Evolutionary conservation across 2,329 filamentous ascomycete species (phyloP).

Genomic region (Didymella arachidicola): DNA sequence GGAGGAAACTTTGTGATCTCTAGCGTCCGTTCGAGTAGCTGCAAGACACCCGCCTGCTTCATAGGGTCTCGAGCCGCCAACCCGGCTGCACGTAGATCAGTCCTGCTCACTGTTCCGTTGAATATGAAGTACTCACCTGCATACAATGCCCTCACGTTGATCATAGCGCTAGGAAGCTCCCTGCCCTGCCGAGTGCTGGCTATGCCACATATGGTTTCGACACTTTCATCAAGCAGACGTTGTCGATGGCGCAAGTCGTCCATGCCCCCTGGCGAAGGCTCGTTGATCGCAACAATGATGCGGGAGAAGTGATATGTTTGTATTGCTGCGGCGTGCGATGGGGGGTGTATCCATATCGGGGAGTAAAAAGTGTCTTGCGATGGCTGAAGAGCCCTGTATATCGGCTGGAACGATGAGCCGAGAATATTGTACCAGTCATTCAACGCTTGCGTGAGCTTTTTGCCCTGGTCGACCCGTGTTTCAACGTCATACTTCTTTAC

Average conservation of each 20-base stretch:
- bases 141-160: conserved; percentile 41
- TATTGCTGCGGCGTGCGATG: conserved; percentile 54
- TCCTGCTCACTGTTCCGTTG: neutral
- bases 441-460: conserved; percentile 57
- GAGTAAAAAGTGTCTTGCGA: conserved; percentile 27
- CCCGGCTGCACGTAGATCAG: conserved; percentile 32
- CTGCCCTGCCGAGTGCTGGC: conserved; percentile 52
- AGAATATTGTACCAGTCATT: conserved; percentile 59
- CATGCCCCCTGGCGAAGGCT: conserved; percentile 60
- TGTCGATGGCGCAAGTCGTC: conserved; percentile 58
- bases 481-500: conserved; percentile 52
- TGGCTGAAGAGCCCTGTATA: conserved; percentile 43
- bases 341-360: conserved; percentile 43
- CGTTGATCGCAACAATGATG: conserved; percentile 62
- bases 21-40: conserved; percentile 39
- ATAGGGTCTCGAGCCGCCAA: conserved; percentile 41
- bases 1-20: conserved; percentile 43
- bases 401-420: conserved; percentile 55
- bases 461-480: conserved; percentile 57
- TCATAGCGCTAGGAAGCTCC: conserved; percentile 39
- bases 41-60: conserved; percentile 38
- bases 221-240: conserved; percentile 56
- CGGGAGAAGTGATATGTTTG: conserved; percentile 63
- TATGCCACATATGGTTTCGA: conserved; percentile 60
- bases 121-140: conserved; percentile 31